Conservation (phyloP, 495 filamentous ascomycete genomes). For the Articulospora tetracladia region DNA sequence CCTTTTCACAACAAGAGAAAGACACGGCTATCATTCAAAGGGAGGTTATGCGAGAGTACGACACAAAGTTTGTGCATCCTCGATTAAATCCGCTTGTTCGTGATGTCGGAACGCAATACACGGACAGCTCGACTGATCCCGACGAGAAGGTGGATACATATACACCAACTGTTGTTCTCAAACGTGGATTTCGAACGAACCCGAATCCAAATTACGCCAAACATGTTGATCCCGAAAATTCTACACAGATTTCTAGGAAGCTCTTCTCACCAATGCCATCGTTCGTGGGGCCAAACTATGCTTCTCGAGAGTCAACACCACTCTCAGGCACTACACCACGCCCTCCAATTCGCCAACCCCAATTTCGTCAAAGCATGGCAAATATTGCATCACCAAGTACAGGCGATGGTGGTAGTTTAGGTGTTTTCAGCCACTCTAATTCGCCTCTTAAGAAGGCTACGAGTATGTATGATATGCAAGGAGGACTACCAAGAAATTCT, state of each 20-base stretch:
- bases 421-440: conserved; percentile 74
- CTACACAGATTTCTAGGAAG: conserved; percentile 6
- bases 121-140: conserved; percentile 28
- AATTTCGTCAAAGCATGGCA: conserved; percentile 39
- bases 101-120: conserved; percentile 76
- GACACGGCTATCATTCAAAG: conserved; percentile 81
- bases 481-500: conserved; percentile 43
- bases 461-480: conserved; percentile 41
- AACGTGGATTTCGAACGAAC: conserved; percentile 76
- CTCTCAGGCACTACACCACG: conserved; percentile 24
- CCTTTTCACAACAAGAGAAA: conserved; percentile 79
- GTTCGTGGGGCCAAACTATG: conserved; percentile 17
- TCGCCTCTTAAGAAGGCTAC: conserved; percentile 70
- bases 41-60: conserved; percentile 92
- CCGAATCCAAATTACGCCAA: conserved; percentile 85
- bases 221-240: conserved; percentile 69
- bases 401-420: conserved; percentile 70
- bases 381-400: conserved; percentile 25
- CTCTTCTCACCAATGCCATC: conserved; percentile 7
- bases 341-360: conserved; percentile 49
- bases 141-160: conserved; percentile 42
- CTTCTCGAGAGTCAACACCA: conserved; percentile 20
- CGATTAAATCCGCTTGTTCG: conserved; percentile 75
- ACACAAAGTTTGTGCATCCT: conserved; percentile 92
- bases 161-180: conserved; percentile 73